Evolutionary conservation across 1,139 yeast species (phyloP), one percentile per base, ranked within the genome.

Genomic region (Candida smagusa): DNA sequence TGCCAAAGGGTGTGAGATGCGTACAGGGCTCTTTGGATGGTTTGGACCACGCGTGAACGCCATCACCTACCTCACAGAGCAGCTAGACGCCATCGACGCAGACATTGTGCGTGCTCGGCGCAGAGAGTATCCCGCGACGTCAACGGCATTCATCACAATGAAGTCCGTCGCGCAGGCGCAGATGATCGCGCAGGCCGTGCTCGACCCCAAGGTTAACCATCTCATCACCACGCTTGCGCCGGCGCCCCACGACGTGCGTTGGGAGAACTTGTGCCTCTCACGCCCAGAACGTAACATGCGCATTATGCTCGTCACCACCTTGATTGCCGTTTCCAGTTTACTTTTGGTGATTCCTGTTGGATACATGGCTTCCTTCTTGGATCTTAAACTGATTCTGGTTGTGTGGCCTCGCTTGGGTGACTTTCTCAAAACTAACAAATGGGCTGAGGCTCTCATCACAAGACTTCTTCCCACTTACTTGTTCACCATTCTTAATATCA

Each of bases 141-240:
- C 74, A 6, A 61, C 70, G 9, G 95, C 96, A 0, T 87, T 87
- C 58, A 77, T 87, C 16, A 87, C 95, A 1, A 82, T 87, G 92
- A 83, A 81, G 45, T 74, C 87, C 2, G 95, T 86, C 7, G 86
- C 94, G 0, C 81, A 83, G 49, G 95, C 96, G 1, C 96, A 87
- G 56, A 79, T 87, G 84, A 81, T 88, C 7, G 94, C 96, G 0
- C 96, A 88, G 56, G 87, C 95, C 0, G 85, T 86, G 1, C 64
- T 87, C 36, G 94, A 88, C 45, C 95, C 96, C 0, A 74, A 80
- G 38, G 83, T 87, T 1, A 76, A 81, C 53, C 82, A 83, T 39
- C 64, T 87, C 32, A 80, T 85, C 32, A 84, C 94, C 7, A 72
- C 70, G 34, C 65, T 86, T 34, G 96, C 96, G 0, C 95, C 96